Conservation (phyloP, 2,329 filamentous ascomycete genomes). For the Bimuria novae-zelandiae region DNA sequence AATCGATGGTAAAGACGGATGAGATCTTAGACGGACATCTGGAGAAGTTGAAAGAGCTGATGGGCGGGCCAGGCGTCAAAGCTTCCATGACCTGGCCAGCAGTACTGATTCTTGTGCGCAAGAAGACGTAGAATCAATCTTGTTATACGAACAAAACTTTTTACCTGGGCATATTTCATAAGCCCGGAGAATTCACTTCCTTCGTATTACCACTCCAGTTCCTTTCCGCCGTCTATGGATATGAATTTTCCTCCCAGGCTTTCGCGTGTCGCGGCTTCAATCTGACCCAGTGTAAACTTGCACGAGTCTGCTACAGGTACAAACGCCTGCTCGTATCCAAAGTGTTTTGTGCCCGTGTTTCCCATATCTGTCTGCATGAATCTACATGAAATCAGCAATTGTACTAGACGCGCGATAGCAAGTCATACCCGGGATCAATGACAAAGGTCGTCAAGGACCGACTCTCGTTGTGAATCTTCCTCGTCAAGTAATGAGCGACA, state of each 20-base stretch:
- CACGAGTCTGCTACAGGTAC: not conserved
- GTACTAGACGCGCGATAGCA: not conserved
- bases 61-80: conserved; percentile 4
- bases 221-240: not conserved
- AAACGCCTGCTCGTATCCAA: conserved; percentile 2
- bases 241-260: not conserved
- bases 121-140: not conserved
- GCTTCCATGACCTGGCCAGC: not conserved
- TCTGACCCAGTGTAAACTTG: not conserved
- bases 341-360: not conserved
- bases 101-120: not conserved
- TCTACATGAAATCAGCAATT: not conserved
- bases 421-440: not conserved
- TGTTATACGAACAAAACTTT: too few relatives aligned
- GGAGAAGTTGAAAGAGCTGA: not conserved
- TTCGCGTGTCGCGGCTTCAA: not conserved
- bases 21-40: conserved; percentile 1
- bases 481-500: not conserved
- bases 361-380: conserved; percentile 6
- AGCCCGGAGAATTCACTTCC: too few relatives aligned
- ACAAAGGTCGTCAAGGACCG: not conserved
- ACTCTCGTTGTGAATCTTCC: conserved; percentile 1
- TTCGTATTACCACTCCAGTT: too few relatives aligned
- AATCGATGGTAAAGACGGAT: not conserved
- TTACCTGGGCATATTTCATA: too few relatives aligned